phyloP scores from a whole-genome alignment of 2,329 filamentous ascomycete species.

The Phialocephala subalpina region DNA sequence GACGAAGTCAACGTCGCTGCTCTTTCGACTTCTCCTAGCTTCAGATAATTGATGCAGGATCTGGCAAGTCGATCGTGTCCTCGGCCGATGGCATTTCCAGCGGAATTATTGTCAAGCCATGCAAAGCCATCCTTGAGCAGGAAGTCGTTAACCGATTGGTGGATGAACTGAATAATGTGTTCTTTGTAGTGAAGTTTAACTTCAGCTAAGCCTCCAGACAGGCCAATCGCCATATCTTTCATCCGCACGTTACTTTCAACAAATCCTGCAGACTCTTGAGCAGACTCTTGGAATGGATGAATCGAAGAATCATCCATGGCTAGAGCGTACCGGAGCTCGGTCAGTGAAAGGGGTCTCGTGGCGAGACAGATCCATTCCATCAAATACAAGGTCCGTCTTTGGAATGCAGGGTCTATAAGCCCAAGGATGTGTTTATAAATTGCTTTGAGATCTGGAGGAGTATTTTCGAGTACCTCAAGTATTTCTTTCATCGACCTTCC shows the following conservation, averaged over 20 bases:
- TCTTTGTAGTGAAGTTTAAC: neutral
- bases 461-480: neutral
- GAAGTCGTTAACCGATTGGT: conserved; percentile 49
- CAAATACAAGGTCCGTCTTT: neutral
- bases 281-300: neutral
- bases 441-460: neutral
- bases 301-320: neutral
- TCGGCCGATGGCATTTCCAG: neutral
- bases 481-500: neutral
- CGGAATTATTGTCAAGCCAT: neutral
- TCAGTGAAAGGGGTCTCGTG: neutral
- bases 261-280: neutral
- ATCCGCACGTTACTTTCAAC: neutral
- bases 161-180: conserved; percentile 48
- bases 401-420: neutral
- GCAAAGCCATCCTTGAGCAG: conserved; percentile 12
- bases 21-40: neutral
- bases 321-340: neutral
- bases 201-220: conserved; percentile 10
- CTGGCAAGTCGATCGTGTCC: neutral
- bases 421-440: neutral
- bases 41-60: neutral
- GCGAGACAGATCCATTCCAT: neutral
- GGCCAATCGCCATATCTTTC: neutral
- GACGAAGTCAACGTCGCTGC: neutral